phyloP scores from a whole-genome alignment of 2,329 filamentous ascomycete species.

The Emergomyces africanus region DNA sequence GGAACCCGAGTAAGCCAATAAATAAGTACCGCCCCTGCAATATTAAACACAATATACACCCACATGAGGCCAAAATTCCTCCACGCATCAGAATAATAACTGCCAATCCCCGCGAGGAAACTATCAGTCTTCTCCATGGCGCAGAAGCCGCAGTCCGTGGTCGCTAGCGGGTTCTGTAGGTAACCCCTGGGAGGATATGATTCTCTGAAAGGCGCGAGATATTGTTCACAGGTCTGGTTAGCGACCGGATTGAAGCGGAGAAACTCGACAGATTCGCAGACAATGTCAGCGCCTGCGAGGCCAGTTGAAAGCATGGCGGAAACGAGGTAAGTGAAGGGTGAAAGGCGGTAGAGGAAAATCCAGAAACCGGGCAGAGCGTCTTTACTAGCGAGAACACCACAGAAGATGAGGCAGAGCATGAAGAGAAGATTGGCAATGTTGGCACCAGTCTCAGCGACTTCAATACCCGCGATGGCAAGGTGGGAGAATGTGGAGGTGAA shows the following conservation, averaged over 20 bases:
- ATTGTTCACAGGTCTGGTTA: conserved; percentile 47
- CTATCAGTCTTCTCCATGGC: conserved; percentile 34
- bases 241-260: conserved; percentile 36
- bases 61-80: conserved; percentile 59
- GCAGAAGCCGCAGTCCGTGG: conserved; percentile 39
- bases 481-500: conserved; percentile 61
- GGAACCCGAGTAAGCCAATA: conserved; percentile 52
- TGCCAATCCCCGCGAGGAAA: conserved; percentile 31
- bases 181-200: conserved; percentile 22
- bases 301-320: conserved; percentile 26
- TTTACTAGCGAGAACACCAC: conserved; percentile 39
- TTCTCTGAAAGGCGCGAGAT: conserved; percentile 31
- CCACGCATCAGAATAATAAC: conserved; percentile 41
- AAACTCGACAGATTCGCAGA: conserved; percentile 23
- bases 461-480: conserved; percentile 58
- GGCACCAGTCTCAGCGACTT: conserved; percentile 53
- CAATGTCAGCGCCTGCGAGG: conserved; percentile 16
- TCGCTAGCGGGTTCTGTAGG: conserved; percentile 34
- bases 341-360: conserved; percentile 62
- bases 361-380: conserved; percentile 54
- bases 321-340: conserved; percentile 51
- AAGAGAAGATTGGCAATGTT: conserved; percentile 49
- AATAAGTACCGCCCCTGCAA: conserved; percentile 42
- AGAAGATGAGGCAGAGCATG: conserved; percentile 48
- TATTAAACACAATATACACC: conserved; percentile 53